phyloP scores from a whole-genome alignment of 805 yeast species.

The Monosporozyma aquatica region DNA sequence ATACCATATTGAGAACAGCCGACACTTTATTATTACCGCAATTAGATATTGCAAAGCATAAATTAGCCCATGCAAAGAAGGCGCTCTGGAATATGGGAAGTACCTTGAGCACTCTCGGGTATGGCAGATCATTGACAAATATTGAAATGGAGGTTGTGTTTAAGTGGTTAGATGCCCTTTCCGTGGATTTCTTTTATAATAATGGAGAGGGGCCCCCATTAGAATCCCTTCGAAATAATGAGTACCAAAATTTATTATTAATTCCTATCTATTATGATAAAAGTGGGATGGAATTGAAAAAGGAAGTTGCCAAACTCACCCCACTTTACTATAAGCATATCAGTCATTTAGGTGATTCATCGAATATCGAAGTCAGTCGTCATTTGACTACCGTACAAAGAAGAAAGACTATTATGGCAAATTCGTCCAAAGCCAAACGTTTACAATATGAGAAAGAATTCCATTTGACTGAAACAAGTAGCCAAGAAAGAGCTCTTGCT shows the following conservation, averaged over 20 bases:
- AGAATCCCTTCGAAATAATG: slow-evolving; percentile 48
- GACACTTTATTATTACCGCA: slow-evolving; percentile 71
- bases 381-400: slow-evolving; percentile 48
- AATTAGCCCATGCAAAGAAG: slow-evolving; percentile 28
- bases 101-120: slow-evolving; percentile 32
- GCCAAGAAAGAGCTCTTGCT: slow-evolving; percentile 24
- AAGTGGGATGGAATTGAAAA: slow-evolving; percentile 37
- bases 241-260: slow-evolving; percentile 54
- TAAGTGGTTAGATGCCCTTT: slow-evolving; percentile 58
- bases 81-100: slow-evolving; percentile 32
- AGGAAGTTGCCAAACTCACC: slow-evolving; percentile 47
- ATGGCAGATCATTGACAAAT: slow-evolving; percentile 46
- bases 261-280: slow-evolving; percentile 60
- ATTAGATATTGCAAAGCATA: slow-evolving; percentile 34
- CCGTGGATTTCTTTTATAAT: slow-evolving; percentile 68
- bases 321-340: slow-evolving; percentile 10
- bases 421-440: slow-evolving; percentile 52
- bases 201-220: slow-evolving; percentile 75
- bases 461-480: neutral
- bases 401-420: slow-evolving; percentile 60
- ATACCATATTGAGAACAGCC: slow-evolving; percentile 55
- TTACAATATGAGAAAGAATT: slow-evolving; percentile 10
- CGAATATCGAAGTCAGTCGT: slow-evolving; percentile 21
- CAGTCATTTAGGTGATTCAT: slow-evolving; percentile 20
- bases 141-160: slow-evolving; percentile 60